Evolutionary conservation across 306 rosid species (phyloP).

Genomic region (Acacia crassicarpa): DNA sequence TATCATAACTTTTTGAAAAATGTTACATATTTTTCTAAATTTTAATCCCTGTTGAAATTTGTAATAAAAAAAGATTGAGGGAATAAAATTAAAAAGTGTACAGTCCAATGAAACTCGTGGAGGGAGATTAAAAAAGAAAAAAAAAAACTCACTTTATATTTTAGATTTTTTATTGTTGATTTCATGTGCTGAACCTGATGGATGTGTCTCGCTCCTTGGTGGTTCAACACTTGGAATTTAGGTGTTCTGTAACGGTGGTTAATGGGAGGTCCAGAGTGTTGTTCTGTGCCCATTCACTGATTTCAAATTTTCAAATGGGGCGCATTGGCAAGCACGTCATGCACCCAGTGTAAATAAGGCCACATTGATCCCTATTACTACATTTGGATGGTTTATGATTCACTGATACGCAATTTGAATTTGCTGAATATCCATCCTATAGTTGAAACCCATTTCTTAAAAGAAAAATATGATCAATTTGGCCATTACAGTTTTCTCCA

Average conservation of each 20-base stretch:
- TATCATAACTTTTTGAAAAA: not conserved
- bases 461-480: not conserved
- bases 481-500: not conserved
- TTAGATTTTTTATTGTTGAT: not conserved
- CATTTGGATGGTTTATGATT: not conserved
- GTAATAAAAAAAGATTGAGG: not conserved
- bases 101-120: not conserved
- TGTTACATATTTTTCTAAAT: not conserved
- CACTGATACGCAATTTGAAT: not conserved
- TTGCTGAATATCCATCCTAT: not conserved
- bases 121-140: not conserved
- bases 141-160: not conserved
- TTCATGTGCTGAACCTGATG: not conserved
- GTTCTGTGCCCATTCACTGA: not conserved
- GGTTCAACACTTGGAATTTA: conserved; percentile 8
- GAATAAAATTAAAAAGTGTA: not conserved
- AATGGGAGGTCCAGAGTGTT: not conserved
- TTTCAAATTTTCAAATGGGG: no score
- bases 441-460: not conserved
- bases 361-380: not conserved
- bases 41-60: not conserved
- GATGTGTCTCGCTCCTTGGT: not conserved
- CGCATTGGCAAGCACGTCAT: not conserved
- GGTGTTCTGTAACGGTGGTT: not conserved
- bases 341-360: not conserved